Evolutionary conservation across 2,329 filamentous ascomycete species (phyloP).

Genomic region (Zasmidium angulare): DNA sequence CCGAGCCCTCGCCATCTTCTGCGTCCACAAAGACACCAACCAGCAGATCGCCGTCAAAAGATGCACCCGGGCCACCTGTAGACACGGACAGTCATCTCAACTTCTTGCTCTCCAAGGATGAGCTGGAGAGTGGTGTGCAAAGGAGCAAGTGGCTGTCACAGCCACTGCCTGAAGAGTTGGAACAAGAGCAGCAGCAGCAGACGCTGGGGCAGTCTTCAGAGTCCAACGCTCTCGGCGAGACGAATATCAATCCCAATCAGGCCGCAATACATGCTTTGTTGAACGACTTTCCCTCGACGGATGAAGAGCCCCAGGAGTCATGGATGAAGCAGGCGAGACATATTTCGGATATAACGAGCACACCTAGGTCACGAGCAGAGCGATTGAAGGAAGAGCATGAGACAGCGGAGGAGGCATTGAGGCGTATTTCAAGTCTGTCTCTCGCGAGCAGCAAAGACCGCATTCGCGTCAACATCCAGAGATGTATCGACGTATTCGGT

Average conservation of each 20-base stretch:
- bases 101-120: conserved; percentile 68
- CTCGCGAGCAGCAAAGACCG: conserved; percentile 78
- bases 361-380: conserved; percentile 47
- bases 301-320: not conserved
- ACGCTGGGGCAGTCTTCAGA: not conserved
- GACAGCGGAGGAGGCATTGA: conserved; percentile 72
- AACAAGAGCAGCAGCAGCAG: conserved; percentile 1
- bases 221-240: not conserved
- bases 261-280: not conserved
- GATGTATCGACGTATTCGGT: conserved; percentile 84
- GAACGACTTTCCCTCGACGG: not conserved
- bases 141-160: conserved; percentile 62
- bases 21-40: conserved; percentile 18
- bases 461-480: conserved; percentile 76
- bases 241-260: not conserved
- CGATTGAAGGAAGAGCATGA: conserved; percentile 36
- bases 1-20: conserved; percentile 28
- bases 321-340: not conserved
- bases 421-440: conserved; percentile 73
- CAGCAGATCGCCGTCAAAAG: conserved; percentile 9
- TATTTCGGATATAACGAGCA: conserved; percentile 27
- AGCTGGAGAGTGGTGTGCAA: conserved; percentile 65
- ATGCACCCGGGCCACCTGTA: conserved; percentile 21
- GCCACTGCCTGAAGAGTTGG: conserved; percentile 3
- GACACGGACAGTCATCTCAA: conserved; percentile 60